A percentile compares a stretch with the other conserved stretches of the same genome.
Evolutionary conservation across 257 asterid genomes (phyloP).

Genomic region (Solanum ossicruentum): DNA sequence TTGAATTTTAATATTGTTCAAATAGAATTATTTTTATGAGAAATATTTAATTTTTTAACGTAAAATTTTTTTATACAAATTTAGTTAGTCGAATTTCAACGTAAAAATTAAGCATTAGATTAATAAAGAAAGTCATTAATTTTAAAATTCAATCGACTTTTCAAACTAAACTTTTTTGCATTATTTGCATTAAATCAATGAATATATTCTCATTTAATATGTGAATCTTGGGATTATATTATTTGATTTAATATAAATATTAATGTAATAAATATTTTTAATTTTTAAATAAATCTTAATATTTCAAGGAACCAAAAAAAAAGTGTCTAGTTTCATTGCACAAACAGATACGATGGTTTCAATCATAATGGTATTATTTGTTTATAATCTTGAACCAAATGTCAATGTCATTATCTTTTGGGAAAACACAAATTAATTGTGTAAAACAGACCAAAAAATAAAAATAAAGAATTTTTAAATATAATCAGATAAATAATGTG

Average conservation of each 20-base stretch:
- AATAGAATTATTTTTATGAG: background rate
- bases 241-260: background rate
- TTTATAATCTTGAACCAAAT: background rate
- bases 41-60: background rate
- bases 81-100: too few relatives aligned
- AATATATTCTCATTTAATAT: background rate
- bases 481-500: background rate
- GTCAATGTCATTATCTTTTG: background rate
- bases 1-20: background rate
- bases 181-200: too few relatives aligned
- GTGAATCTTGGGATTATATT: background rate
- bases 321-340: background rate
- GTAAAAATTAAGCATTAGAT: too few relatives aligned
- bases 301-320: too few relatives aligned
- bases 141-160: too few relatives aligned
- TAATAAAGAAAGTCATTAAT: too few relatives aligned
- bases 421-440: background rate
- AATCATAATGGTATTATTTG: background rate
- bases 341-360: background rate
- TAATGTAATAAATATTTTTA: too few relatives aligned
- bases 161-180: too few relatives aligned
- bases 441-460: background rate
- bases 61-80: background rate
- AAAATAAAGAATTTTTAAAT: background rate
- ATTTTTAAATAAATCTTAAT: too few relatives aligned